phyloP scores from a whole-genome alignment of 768 basidiomycete genomes.

The Coprinopsis sp. region DNA sequence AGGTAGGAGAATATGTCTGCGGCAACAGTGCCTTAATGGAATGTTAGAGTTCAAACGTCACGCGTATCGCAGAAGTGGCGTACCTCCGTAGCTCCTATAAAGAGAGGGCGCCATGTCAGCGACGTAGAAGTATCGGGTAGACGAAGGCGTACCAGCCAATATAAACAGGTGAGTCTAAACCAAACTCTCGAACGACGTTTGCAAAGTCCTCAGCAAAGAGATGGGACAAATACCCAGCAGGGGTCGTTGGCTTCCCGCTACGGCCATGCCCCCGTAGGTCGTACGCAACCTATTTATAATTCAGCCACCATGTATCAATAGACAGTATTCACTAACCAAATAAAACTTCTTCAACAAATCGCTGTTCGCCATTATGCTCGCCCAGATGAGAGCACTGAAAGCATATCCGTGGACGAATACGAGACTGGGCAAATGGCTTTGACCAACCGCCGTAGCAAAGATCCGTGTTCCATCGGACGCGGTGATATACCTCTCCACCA shows the following conservation, averaged over 20 bases:
- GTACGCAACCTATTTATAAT: slow-evolving; percentile 26
- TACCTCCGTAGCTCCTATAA: slow-evolving; percentile 27
- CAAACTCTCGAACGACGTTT: slow-evolving; percentile 25
- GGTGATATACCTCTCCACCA: not conserved
- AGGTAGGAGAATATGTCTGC: slow-evolving; percentile 26
- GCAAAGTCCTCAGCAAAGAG: slow-evolving; percentile 29
- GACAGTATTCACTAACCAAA: slow-evolving; percentile 16
- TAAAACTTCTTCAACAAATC: slow-evolving; percentile 20
- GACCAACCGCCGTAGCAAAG: slow-evolving; percentile 35
- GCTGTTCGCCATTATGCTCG: slow-evolving; percentile 30
- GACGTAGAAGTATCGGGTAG: not conserved
- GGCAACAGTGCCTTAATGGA: slow-evolving; percentile 20
- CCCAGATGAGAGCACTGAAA: slow-evolving; percentile 30
- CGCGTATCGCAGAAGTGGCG: slow-evolving; percentile 1
- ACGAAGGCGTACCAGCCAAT: slow-evolving; percentile 26
- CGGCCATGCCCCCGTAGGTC: slow-evolving; percentile 31
- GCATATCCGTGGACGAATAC: slow-evolving; percentile 40
- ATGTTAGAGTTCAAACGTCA: not conserved
- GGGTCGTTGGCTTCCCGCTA: slow-evolving; percentile 26
- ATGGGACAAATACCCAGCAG: slow-evolving; percentile 22
- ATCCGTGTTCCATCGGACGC: slow-evolving; percentile 33
- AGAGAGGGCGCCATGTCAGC: not conserved
- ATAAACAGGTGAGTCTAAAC: slow-evolving; percentile 24
- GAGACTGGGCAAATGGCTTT: slow-evolving; percentile 29
- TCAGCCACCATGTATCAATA: not conserved